phyloP scores from a whole-genome alignment of 1,284 basidiomycete genomes.

The Moniliella sp. region DNA sequence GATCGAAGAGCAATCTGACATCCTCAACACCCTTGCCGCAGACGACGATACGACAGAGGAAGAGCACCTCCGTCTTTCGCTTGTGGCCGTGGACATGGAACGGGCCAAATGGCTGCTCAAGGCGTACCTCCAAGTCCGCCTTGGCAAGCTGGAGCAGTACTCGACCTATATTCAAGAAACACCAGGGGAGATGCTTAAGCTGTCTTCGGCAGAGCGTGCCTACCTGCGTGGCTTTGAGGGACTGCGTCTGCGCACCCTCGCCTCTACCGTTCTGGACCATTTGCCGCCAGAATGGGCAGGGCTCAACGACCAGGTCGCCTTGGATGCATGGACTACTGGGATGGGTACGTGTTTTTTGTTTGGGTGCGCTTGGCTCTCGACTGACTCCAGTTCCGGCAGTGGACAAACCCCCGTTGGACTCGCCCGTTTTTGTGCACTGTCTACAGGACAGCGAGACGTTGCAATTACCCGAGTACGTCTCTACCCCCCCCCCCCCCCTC shows the following conservation, averaged over 20 bases:
- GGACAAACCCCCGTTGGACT: slow-evolving; percentile 12
- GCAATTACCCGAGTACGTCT: slow-evolving; percentile 14
- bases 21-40: slow-evolving; percentile 1
- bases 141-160: slow-evolving; percentile 16
- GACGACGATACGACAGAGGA: slow-evolving; percentile 9
- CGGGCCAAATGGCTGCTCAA: slow-evolving; percentile 22
- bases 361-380: not conserved
- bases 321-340: slow-evolving; percentile 2
- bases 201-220: slow-evolving; percentile 11
- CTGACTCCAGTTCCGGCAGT: slow-evolving; percentile 5
- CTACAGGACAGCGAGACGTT: slow-evolving; percentile 16
- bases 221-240: slow-evolving; percentile 14
- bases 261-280: slow-evolving; percentile 10
- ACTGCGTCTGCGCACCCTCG: slow-evolving; percentile 11
- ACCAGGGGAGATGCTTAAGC: slow-evolving; percentile 4
- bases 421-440: slow-evolving; percentile 26
- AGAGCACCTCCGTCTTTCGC: slow-evolving; percentile 21
- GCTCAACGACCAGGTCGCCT: slow-evolving; percentile 5
- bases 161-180: slow-evolving; percentile 6
- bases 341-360: slow-evolving; percentile 11
- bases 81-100: slow-evolving; percentile 30
- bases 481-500: not conserved
- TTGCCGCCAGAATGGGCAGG: slow-evolving; percentile 16
- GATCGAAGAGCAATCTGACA: slow-evolving; percentile 10
- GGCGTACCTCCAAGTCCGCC: slow-evolving; percentile 12